These are phyloP conservation scores for Iberis pinnata DNA, from an alignment of 345 rosid species.

Conservation along the genomic window DNA sequence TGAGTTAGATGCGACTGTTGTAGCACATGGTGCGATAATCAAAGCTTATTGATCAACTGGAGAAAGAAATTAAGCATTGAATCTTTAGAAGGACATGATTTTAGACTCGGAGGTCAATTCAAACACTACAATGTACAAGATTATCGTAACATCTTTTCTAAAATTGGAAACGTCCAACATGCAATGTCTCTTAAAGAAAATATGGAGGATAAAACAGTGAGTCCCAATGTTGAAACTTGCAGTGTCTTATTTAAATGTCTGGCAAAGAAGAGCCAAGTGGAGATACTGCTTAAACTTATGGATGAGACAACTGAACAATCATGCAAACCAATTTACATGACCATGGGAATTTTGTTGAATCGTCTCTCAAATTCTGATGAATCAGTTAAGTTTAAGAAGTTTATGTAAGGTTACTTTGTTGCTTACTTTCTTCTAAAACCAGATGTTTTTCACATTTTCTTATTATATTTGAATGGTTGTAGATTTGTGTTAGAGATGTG, in stretches of 20 bases:
- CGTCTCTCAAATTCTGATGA: conserved; percentile 61
- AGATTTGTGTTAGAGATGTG: too few species aligned
- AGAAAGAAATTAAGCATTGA: conserved; percentile 51
- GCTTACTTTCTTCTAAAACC: too few species aligned
- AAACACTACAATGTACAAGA: conserved; percentile 62
- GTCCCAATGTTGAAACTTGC: conserved; percentile 55
- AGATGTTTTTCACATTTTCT: too few species aligned
- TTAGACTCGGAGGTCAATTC: conserved; percentile 42
- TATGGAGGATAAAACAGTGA: conserved; percentile 53
- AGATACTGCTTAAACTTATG: conserved; percentile 49
- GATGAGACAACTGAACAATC: conserved; percentile 51
- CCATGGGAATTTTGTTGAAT: conserved; percentile 63
- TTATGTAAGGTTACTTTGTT: conserved; percentile 41
- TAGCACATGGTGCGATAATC: conserved; percentile 53
- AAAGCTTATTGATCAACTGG: conserved; percentile 53
- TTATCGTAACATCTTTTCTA: conserved; percentile 53
- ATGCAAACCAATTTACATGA: conserved; percentile 64
- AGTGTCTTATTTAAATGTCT: conserved; percentile 69
- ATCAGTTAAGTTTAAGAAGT: conserved; percentile 40
- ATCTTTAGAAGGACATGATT: conserved; percentile 47
- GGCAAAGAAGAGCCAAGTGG: conserved; percentile 37
- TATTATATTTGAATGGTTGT: too few species aligned
- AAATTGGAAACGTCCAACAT: conserved; percentile 35
- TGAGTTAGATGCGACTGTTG: conserved; percentile 48
- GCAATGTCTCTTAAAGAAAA: conserved; percentile 54